Base-by-base conservation (phyloP, 768 basidiomycete genomes). In the Rhodosporidiobolus odoratus region DNA sequence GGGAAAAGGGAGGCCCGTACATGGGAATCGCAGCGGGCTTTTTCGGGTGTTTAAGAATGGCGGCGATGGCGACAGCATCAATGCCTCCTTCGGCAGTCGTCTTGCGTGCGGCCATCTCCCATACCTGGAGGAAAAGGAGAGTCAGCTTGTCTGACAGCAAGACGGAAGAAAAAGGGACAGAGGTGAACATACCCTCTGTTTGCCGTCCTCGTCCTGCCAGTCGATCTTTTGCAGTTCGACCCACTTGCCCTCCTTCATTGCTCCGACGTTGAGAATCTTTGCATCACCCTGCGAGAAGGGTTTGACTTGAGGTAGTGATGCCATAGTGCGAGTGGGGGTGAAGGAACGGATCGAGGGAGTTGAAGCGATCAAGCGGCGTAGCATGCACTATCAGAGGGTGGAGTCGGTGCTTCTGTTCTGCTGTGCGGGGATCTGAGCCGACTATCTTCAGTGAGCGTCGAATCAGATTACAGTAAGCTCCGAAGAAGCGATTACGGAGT, bases 61-160 rank as follows among this genome's bases (percentile, higher is more conserved):
- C 87, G 8, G 96, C 81, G 52, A 96, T 86, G 9, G 91, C 89
- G 17, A 97, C 93, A 61, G 87, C 94, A 80, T 96, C 94, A 66
- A 92, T 85, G 0, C 88, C 91, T 17, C 87, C 85, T 7, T 85
- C 83, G 58, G 86, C 86, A 52, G 90, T 84, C 19, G 90, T 92
- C 77, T 86, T 89, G 45, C 94, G 84, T 75, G 90, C 87, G 16
- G 93, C 93, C 68, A 83, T 87, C 80, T 96, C 94, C 93, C 94
- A 97, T 37, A 58, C 57, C 38, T 54, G 53, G 15, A 19, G 5
- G 53, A 2, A 3, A 6, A 34, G 32, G 53, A 50, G 12, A 17
- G 8, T 34, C 32, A 54, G 53, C 12, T 17, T 32, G 16, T 12
- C 27, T 32, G 53, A n/a, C n/a, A 34, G 32, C 15, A 34, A 5